These are phyloP conservation scores for Pseudomassariella vexata DNA, from an alignment of 2,329 filamentous ascomycete species.

Conservation along the genomic window DNA sequence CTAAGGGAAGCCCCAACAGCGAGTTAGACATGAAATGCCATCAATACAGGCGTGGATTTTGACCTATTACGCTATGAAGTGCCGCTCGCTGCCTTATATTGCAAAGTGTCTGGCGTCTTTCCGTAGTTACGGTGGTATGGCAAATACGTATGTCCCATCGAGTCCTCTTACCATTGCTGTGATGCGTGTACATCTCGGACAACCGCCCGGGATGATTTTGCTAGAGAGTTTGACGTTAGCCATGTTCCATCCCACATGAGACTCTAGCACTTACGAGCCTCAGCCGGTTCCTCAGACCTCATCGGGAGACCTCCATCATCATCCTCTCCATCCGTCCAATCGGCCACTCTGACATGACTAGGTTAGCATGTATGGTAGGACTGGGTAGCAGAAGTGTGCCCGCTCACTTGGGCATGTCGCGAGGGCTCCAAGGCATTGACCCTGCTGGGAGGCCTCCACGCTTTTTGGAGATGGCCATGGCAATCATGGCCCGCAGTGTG, in stretches of 20 bases:
- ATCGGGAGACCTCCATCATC: conserved; percentile 21
- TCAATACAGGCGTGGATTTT: too few relatives aligned
- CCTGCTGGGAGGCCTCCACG: conserved; percentile 7
- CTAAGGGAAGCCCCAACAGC: too few relatives aligned
- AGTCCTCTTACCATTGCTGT: too few relatives aligned
- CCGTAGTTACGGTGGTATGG: too few relatives aligned
- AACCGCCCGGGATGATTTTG: too few relatives aligned
- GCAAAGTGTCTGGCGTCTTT: too few relatives aligned
- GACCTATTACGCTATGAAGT: too few relatives aligned
- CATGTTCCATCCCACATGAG: not conserved
- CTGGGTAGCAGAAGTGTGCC: not conserved
- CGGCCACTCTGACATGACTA: conserved; percentile 10
- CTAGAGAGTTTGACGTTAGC: too few relatives aligned
- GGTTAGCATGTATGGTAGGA: conserved; percentile 2
- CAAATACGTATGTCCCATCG: too few relatives aligned
- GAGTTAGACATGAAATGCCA: too few relatives aligned
- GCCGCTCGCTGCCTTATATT: too few relatives aligned
- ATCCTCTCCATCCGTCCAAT: conserved; percentile 25
- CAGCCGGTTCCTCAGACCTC: conserved; percentile 10
- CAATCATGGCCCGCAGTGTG: conserved; percentile 69
- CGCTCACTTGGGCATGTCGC: conserved; percentile 2
- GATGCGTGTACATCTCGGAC: too few relatives aligned
- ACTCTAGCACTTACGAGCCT: conserved; percentile 7
- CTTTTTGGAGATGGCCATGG: conserved; percentile 41
- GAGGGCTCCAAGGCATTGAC: conserved; percentile 6